These are phyloP conservation scores for Alternaria sp. DNA, from an alignment of 2,329 filamentous ascomycete species.

Conservation along the genomic window DNA sequence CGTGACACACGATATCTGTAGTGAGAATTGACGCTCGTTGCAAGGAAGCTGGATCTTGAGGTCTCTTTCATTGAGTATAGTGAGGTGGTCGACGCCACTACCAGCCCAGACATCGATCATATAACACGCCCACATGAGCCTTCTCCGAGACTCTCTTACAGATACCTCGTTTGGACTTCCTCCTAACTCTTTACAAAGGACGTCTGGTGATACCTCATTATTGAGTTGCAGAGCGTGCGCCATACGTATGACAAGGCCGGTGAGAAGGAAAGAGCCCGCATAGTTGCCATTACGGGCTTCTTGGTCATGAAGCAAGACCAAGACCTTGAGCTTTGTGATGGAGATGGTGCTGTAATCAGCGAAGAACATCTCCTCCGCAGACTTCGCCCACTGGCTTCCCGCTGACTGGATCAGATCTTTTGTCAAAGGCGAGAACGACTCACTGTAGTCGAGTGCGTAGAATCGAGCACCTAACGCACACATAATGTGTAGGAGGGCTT, in stretches of 20 bases:
- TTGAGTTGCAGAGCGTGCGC: slow-evolving; percentile 45
- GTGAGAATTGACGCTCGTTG: slow-evolving; percentile 43
- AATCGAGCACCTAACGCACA: slow-evolving; percentile 42
- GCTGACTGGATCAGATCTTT: slow-evolving; percentile 43
- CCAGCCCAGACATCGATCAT: slow-evolving; percentile 48
- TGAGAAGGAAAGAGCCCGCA: slow-evolving; percentile 43
- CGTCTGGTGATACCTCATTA: slow-evolving; percentile 38
- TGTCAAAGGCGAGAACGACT: slow-evolving; percentile 35
- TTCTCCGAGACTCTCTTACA: slow-evolving; percentile 38
- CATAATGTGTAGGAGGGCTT: slow-evolving; percentile 45
- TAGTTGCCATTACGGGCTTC: slow-evolving; percentile 45
- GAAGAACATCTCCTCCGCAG: slow-evolving; percentile 44
- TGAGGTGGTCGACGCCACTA: slow-evolving; percentile 45
- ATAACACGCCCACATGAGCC: slow-evolving; percentile 48
- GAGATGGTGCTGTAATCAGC: slow-evolving; percentile 46
- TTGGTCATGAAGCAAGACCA: slow-evolving; percentile 43
- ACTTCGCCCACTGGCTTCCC: slow-evolving; percentile 46
- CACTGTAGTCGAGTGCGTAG: slow-evolving; percentile 43
- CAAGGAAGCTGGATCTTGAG: slow-evolving; percentile 46
- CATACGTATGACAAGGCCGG: slow-evolving; percentile 44
- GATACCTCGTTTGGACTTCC: slow-evolving; percentile 40
- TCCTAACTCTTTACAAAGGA: slow-evolving; percentile 38
- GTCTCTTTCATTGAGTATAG: slow-evolving; percentile 44
- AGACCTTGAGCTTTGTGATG: slow-evolving; percentile 41
- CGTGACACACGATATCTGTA: slow-evolving; percentile 43